Evolutionary conservation across 352 stramenopile species (phyloP).

Genomic region (Phytopythium kandeliae): DNA sequence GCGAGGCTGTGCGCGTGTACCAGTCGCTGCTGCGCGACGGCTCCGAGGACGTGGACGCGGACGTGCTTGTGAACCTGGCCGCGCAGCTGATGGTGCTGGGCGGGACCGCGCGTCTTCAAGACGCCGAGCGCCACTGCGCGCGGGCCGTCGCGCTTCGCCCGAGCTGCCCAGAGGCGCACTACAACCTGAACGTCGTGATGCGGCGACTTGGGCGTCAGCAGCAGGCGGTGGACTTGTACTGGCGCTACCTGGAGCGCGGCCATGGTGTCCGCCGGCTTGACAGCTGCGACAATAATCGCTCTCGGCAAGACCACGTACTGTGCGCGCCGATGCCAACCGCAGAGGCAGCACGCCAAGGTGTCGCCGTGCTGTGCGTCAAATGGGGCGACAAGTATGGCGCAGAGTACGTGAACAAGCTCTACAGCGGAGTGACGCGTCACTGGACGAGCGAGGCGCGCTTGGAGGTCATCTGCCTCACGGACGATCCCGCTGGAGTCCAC

Average conservation of each 20-base stretch:
- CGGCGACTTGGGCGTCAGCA: slow-evolving; percentile 34
- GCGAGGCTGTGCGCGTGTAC: slow-evolving; percentile 28
- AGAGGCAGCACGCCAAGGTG: background rate
- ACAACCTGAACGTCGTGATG: slow-evolving; percentile 60
- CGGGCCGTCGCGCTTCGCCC: slow-evolving; percentile 24
- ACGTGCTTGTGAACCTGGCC: slow-evolving; percentile 59
- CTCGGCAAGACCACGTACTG: no score
- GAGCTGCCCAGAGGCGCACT: slow-evolving; percentile 33
- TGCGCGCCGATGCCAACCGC: no score
- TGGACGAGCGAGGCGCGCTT: slow-evolving; percentile 4
- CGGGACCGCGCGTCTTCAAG: slow-evolving; percentile 10
- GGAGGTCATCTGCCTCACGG: slow-evolving; percentile 66
- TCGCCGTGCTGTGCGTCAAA: slow-evolving; percentile 78
- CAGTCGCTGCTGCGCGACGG: slow-evolving; percentile 17
- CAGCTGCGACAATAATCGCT: no score
- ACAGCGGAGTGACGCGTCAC: slow-evolving; percentile 30
- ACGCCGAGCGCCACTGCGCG: slow-evolving; percentile 31
- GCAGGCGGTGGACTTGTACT: slow-evolving; percentile 42
- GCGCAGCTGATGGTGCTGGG: slow-evolving; percentile 30
- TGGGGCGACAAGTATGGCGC: slow-evolving; percentile 78
- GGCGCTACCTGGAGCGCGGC: slow-evolving; percentile 73
- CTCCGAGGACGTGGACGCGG: slow-evolving; percentile 26
- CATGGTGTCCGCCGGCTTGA: slow-evolving; percentile 42
- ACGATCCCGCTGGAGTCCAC: slow-evolving; percentile 40
- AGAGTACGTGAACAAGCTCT: slow-evolving; percentile 83